Percentiles rank a stretch among this genome's conserved stretches.
Conservation (phyloP, 192 early-diverging fungal species). For the Rhizophagus clarus region DNA sequence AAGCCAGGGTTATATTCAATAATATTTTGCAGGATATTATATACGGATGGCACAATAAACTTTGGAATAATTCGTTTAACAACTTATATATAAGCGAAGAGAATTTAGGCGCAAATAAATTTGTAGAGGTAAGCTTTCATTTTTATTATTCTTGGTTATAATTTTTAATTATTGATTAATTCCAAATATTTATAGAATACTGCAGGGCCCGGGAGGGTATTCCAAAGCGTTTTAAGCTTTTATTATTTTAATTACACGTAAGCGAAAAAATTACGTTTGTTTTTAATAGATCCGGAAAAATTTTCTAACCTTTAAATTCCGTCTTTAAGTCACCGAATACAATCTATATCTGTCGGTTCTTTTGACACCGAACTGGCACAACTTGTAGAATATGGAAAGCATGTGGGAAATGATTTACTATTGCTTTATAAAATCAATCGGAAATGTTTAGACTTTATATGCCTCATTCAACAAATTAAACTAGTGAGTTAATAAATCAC, state of each 20-base stretch:
- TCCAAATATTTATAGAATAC: not conserved
- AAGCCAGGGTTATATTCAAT: constrained; percentile 37
- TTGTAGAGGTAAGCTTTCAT: not conserved
- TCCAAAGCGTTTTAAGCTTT: constrained; percentile 24
- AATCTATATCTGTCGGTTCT: constrained; percentile 35
- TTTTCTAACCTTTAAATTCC: not conserved
- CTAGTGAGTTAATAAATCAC: not conserved
- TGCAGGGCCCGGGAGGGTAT: constrained; percentile 14
- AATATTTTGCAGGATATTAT: constrained; percentile 55
- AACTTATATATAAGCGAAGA: constrained; percentile 11
- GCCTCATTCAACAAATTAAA: not conserved
- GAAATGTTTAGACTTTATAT: not conserved
- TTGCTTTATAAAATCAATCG: not conserved
- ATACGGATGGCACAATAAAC: constrained; percentile 52
- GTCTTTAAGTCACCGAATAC: constrained; percentile 29
- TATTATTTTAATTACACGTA: constrained; percentile 26
- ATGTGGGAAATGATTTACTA: not conserved
- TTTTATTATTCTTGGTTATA: not conserved
- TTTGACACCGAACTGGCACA: constrained; percentile 27
- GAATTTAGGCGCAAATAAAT: not conserved
- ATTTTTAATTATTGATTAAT: not conserved
- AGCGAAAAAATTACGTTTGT: not conserved
- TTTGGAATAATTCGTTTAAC: constrained; percentile 56
- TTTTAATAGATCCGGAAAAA: no score
- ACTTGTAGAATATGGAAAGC: constrained; percentile 29